A percentile compares a stretch with the other conserved stretches of the same genome.
These are phyloP conservation scores for Annulohypoxylon moriforme DNA, from an alignment of 495 filamentous ascomycete genomes.

Conservation along the genomic window DNA sequence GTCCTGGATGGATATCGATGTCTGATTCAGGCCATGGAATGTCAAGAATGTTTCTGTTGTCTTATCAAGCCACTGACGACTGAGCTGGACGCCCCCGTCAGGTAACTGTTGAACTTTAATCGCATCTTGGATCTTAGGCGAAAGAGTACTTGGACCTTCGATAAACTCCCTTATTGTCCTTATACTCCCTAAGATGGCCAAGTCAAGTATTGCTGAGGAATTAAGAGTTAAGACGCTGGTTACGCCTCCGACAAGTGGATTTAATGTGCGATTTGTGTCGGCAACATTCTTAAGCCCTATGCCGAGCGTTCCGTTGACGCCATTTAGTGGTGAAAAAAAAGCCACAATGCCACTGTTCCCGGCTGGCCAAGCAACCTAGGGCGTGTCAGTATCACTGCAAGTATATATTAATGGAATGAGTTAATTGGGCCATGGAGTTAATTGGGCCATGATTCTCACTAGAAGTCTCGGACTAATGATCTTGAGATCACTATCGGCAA, in stretches of 20 bases:
- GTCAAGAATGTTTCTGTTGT: slow-evolving; percentile 63
- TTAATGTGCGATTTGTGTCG: slow-evolving; percentile 43
- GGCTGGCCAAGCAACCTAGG: slow-evolving; percentile 69
- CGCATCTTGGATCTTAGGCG: slow-evolving; percentile 64
- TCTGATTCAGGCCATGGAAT: slow-evolving; percentile 49
- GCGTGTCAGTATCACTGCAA: slow-evolving; percentile 20
- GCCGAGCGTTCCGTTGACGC: slow-evolving; percentile 63
- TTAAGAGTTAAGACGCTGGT: slow-evolving; percentile 65
- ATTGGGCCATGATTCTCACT: slow-evolving; percentile 25
- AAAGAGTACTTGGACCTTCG: slow-evolving; percentile 66
- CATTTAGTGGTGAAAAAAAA: slow-evolving; percentile 65
- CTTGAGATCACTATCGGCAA: slow-evolving; percentile 63
- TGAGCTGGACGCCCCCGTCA: slow-evolving; percentile 59
- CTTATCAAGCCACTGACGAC: slow-evolving; percentile 71
- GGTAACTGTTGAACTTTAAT: slow-evolving; percentile 49
- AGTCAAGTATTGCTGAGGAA: slow-evolving; percentile 61
- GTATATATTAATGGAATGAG: background rate
- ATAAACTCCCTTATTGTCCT: slow-evolving; percentile 70
- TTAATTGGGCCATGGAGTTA: background rate
- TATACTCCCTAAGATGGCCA: slow-evolving; percentile 70
- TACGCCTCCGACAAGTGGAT: slow-evolving; percentile 62
- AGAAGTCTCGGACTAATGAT: slow-evolving; percentile 67
- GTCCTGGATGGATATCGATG: slow-evolving; percentile 52
- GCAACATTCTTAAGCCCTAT: slow-evolving; percentile 62
- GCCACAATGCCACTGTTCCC: slow-evolving; percentile 69